Percentiles rank a stretch among this genome's conserved stretches.
Evolutionary conservation across 768 basidiomycete genomes (phyloP).

Genomic region (Termitomyces sp.): DNA sequence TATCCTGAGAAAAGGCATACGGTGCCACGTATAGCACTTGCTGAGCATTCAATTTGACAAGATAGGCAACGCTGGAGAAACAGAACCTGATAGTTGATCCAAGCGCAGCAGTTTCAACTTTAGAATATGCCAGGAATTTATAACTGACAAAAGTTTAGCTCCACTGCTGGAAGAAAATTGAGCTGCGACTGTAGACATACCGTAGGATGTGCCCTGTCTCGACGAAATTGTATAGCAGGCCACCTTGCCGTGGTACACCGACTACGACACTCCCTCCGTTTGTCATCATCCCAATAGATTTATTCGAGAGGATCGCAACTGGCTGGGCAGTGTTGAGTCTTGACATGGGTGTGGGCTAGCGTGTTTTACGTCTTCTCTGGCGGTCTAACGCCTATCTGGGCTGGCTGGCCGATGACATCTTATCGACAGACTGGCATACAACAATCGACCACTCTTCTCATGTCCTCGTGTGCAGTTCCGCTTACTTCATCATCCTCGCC

Average conservation of each 20-base stretch:
- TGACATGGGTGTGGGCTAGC: neutral
- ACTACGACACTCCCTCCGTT: conserved; percentile 33
- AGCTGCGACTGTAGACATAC: conserved; percentile 31
- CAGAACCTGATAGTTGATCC: too few species aligned
- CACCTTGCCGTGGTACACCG: conserved; percentile 38
- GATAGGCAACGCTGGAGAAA: too few species aligned
- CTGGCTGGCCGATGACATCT: too few species aligned
- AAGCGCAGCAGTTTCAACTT: too few species aligned
- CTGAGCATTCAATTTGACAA: too few species aligned
- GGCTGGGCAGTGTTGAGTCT: neutral
- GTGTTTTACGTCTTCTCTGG: too few species aligned
- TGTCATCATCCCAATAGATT: conserved; percentile 35
- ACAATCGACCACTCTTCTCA: conserved; percentile 15
- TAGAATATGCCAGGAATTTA: too few species aligned
- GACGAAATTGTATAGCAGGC: conserved; percentile 87
- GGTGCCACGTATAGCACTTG: too few species aligned
- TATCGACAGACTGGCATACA: conserved; percentile 9
- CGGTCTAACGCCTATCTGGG: too few species aligned
- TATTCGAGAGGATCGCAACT: neutral
- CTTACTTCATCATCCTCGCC: conserved; percentile 3
- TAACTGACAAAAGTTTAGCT: neutral
- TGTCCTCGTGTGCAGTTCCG: too few species aligned
- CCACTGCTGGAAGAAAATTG: neutral
- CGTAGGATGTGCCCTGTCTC: conserved; percentile 90
- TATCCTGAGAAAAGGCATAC: too few species aligned